These are phyloP conservation scores for Trebouxia sp. DNA, from an alignment of 139 green algal genomes.

Conservation along the genomic window DNA sequence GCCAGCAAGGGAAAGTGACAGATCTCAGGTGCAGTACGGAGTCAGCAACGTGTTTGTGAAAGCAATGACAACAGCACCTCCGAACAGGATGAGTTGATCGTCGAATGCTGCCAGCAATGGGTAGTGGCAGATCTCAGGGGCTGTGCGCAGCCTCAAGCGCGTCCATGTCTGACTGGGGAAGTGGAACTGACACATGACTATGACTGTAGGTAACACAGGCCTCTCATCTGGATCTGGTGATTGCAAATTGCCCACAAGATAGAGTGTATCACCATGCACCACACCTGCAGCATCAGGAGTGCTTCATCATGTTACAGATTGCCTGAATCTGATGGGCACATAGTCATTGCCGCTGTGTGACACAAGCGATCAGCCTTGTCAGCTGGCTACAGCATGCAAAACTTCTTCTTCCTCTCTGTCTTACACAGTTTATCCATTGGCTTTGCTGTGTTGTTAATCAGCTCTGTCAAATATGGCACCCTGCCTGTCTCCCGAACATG, in stretches of 20 bases:
- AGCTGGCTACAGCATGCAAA: too few relatives aligned
- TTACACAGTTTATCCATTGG: too few relatives aligned
- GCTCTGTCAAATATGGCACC: too few relatives aligned
- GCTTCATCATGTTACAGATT: background rate
- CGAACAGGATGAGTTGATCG: constrained; percentile 3
- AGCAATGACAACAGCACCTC: too few relatives aligned
- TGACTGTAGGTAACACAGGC: background rate
- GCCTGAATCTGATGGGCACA: too few relatives aligned
- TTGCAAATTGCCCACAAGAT: constrained; percentile 8
- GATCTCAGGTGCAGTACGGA: background rate
- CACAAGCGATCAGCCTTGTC: too few relatives aligned
- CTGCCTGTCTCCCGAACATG: too few relatives aligned
- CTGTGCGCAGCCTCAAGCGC: background rate
- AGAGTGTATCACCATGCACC: constrained; percentile 1
- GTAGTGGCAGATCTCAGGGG: constrained; percentile 12
- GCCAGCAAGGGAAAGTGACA: constrained; percentile 9
- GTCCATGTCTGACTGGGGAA: constrained; percentile 18
- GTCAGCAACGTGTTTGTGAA: background rate
- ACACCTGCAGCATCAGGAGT: background rate
- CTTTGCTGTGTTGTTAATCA: too few relatives aligned
- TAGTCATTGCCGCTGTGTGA: too few relatives aligned
- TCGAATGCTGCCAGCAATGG: background rate
- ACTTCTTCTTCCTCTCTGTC: too few relatives aligned
- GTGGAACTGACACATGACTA: constrained; percentile 10
- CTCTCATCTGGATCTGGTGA: constrained; percentile 1